phyloP scores from a whole-genome alignment of 2,329 filamentous ascomycete species.

The Microdochium trichocladiopsis region DNA sequence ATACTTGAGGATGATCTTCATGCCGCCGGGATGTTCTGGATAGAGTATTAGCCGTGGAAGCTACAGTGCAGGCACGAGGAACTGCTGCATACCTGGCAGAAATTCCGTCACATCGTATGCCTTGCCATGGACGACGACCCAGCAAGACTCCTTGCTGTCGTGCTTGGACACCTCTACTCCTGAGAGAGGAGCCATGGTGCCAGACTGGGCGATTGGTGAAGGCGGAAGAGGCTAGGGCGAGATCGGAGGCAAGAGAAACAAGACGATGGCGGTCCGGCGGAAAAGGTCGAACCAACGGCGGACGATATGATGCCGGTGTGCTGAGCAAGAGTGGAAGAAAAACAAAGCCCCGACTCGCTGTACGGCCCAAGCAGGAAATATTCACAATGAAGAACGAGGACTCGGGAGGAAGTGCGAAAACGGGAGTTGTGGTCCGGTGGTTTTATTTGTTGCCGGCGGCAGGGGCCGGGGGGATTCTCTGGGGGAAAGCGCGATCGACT shows the following conservation, averaged over 20 bases:
- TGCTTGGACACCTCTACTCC: constrained; percentile 59
- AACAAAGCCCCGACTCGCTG: no score
- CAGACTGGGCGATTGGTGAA: constrained; percentile 1
- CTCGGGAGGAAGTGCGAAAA: not conserved
- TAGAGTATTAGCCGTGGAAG: no score
- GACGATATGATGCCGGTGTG: no score
- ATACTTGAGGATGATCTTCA: constrained; percentile 94
- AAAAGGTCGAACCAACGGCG: no score
- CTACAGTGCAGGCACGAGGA: no score
- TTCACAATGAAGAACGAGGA: not conserved
- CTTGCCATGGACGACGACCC: constrained; percentile 84
- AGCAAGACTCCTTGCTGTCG: constrained; percentile 76
- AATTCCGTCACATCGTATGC: constrained; percentile 89
- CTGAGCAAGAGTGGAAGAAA: no score
- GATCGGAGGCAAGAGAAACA: no score
- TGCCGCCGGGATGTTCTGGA: constrained; percentile 79
- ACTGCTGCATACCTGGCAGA: constrained; percentile 62
- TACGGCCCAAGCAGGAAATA: no score
- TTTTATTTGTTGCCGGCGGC: not conserved
- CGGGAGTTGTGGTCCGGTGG: not conserved
- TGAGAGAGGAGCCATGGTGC: constrained; percentile 33
- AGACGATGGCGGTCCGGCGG: no score
- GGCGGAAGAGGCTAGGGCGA: not conserved
- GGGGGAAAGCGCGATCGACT: no score
- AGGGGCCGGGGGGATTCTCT: no score